These are phyloP conservation scores for Apiotrichum domesticum DNA, from an alignment of 1,284 basidiomycete species.

Conservation along the genomic window DNA sequence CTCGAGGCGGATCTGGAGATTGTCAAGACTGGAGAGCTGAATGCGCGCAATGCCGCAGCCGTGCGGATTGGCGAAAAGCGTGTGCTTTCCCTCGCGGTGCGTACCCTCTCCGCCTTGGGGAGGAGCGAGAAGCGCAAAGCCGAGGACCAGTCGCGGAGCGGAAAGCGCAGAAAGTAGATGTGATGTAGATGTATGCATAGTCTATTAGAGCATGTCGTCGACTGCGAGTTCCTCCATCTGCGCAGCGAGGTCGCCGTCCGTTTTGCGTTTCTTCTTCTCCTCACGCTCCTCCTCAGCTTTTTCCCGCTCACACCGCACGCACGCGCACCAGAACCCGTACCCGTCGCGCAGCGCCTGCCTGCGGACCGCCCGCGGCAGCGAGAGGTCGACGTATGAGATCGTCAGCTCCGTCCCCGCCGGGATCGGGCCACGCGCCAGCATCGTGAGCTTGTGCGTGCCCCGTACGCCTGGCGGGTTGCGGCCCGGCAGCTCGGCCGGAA, in stretches of 20 bases:
- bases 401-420: conserved; percentile 63
- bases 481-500: conserved; percentile 53
- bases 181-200: background rate
- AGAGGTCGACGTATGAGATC: conserved; percentile 69
- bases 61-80: conserved; percentile 49
- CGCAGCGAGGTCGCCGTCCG: conserved; percentile 2
- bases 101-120: background rate
- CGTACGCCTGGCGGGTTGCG: conserved; percentile 40
- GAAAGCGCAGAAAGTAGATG: conserved; percentile 10
- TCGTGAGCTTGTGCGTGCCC: conserved; percentile 46
- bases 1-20: conserved; percentile 37
- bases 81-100: conserved; percentile 29
- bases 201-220: conserved; percentile 13
- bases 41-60: conserved; percentile 37
- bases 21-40: conserved; percentile 16
- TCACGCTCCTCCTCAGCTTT: conserved; percentile 40
- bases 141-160: background rate
- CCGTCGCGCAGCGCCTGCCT: conserved; percentile 59
- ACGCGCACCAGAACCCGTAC: conserved; percentile 68
- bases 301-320: conserved; percentile 55
- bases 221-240: conserved; percentile 11
- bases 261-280: conserved; percentile 2
- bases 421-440: conserved; percentile 64
- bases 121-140: conserved; percentile 5
- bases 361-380: conserved; percentile 53